Evolutionary conservation across 345 rosid genomes (phyloP).

Genomic region (Abelmoschus esculentus): DNA sequence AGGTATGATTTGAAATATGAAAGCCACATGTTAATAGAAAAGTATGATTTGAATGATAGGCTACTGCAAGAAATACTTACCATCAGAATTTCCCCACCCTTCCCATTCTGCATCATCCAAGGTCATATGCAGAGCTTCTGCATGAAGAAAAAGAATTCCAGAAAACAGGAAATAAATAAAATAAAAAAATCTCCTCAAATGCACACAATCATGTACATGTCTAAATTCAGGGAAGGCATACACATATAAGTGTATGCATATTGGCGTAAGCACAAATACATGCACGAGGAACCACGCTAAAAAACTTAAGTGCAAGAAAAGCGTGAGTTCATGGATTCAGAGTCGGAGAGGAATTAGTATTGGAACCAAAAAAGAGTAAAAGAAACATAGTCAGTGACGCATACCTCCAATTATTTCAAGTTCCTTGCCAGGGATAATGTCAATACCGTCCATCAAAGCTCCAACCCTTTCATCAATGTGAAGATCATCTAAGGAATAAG

Average conservation of each 20-base stretch:
- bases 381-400: not conserved
- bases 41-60: constrained; percentile 11
- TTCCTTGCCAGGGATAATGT: constrained; percentile 64
- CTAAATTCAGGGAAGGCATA: not conserved
- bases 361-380: not conserved
- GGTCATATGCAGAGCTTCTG: constrained; percentile 70
- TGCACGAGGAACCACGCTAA: not conserved
- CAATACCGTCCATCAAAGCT: constrained; percentile 64
- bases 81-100: constrained; percentile 46
- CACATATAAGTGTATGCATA: not conserved
- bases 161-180: constrained; percentile 6
- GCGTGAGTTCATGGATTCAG: not conserved
- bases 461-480: constrained; percentile 65
- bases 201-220: not conserved
- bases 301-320: constrained; percentile 8
- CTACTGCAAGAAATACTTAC: constrained; percentile 29
- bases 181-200: constrained; percentile 5
- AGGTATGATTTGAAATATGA: not conserved
- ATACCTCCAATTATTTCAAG: constrained; percentile 82
- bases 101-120: constrained; percentile 47
- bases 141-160: constrained; percentile 13
- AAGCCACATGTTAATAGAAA: not conserved
- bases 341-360: not conserved
- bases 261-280: not conserved
- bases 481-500: constrained; percentile 44